Evolutionary conservation across 2,329 filamentous ascomycete genomes (phyloP), one percentile per base, ranked within the genome.

Genomic region (Monosporascus sp.): DNA sequence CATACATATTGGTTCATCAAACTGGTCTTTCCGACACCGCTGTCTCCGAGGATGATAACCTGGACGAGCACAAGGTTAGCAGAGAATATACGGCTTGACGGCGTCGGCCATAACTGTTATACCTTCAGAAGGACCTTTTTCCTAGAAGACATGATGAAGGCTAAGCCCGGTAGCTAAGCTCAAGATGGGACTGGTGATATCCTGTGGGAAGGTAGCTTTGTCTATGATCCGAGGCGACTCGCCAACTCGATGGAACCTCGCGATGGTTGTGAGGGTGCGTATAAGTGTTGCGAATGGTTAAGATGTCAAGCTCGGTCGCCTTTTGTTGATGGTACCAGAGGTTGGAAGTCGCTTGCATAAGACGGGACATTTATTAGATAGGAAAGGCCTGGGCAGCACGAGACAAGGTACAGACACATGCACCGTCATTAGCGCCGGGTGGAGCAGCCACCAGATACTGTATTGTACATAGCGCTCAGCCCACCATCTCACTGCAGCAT

Each of bases 1-100:
- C 89, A 73, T 85, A 97, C 94, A 89, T 97, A 99, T 97, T 99
- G 94, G 78, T 99, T 99, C 94, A 99, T 99, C 83, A 99, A 86
- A 75, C 91, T 97, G 57, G 94, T 99, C 83, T 99, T 99, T 72
- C 94, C 94, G 58, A 99, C 94, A 77, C 94, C 94, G 74, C 93
- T 97, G 74, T 99, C 94, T 66, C 94, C 94, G 65, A 99, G 87
- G 76, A 99, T 97, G 69, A 99, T 99, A 69, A 99, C 92, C 93
- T 97, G 66, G 46, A 60, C 50, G 24, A 38, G 31, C n/a, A 4
- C 49, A 25, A 46, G 15, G 49, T 56, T 45, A 54, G 36, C n/a
- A 1, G 17, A 48, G 51, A 27, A 22, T 22, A n/a, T 48, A 14
- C 36, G 36, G 27, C 20, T 43, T 38, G n/a, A 48, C 61, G 18